Evolutionary conservation across 106 monocot species (phyloP).

Genomic region (Dendrobium officinale): DNA sequence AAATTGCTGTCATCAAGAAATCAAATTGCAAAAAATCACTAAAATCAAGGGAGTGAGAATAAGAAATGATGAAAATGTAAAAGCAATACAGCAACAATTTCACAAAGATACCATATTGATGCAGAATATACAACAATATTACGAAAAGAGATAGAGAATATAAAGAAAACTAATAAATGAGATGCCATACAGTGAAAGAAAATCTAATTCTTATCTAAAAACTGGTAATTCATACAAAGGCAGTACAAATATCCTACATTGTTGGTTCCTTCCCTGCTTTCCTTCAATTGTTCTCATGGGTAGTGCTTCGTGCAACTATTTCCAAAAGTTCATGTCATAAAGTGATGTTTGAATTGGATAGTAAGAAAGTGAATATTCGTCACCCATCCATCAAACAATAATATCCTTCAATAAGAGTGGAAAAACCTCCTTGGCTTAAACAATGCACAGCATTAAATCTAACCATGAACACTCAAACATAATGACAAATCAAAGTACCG

Average conservation of each 20-base stretch:
- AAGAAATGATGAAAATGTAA: no score
- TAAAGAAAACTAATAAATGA: no score
- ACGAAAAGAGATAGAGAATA: no score
- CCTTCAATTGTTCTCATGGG: neutral
- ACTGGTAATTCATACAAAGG: neutral
- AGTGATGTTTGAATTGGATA: neutral
- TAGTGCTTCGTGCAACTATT: no score
- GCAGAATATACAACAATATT: no score
- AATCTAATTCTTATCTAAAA: no score
- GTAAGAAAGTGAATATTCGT: no score
- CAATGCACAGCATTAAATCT: neutral
- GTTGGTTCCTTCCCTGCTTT: neutral
- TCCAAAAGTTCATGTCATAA: neutral
- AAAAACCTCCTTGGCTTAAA: neutral
- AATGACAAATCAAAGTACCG: neutral
- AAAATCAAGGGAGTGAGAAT: no score
- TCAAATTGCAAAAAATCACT: no score
- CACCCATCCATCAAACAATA: neutral
- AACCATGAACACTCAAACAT: neutral
- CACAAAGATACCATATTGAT: no score
- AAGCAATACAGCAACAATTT: no score
- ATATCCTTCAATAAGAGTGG: neutral
- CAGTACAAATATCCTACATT: neutral
- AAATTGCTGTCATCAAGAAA: no score
- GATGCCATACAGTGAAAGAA: neutral